Conservation (phyloP, 2,329 filamentous ascomycete genomes). For the Didymella glomerata region DNA sequence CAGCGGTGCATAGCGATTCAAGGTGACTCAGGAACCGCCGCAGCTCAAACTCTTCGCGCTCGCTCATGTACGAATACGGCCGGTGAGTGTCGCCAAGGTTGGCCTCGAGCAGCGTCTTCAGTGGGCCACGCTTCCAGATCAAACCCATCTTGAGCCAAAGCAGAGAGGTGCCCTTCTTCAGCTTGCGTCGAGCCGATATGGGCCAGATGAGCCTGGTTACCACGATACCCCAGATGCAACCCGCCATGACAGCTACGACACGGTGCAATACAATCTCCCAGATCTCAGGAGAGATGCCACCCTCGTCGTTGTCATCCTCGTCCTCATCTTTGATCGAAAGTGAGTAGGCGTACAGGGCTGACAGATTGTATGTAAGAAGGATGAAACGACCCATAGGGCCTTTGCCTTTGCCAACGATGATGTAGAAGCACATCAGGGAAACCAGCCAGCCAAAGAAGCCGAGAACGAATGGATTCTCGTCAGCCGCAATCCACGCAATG, state of each 20-base stretch:
- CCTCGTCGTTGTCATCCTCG: slow-evolving; percentile 79
- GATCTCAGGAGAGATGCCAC: slow-evolving; percentile 83
- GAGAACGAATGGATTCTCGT: slow-evolving; percentile 77
- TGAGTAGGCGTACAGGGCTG: slow-evolving; percentile 92
- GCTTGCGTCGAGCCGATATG: slow-evolving; percentile 85
- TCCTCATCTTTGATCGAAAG: slow-evolving; percentile 81
- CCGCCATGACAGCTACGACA: slow-evolving; percentile 83
- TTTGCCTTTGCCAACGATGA: slow-evolving; percentile 84
- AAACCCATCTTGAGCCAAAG: slow-evolving; percentile 94
- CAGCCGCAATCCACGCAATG: slow-evolving; percentile 77
- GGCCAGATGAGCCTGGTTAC: slow-evolving; percentile 92
- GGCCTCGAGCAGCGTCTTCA: slow-evolving; percentile 70
- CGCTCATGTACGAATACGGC: slow-evolving; percentile 75
- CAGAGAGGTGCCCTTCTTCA: slow-evolving; percentile 88
- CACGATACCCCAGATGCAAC: slow-evolving; percentile 91
- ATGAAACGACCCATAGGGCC: slow-evolving; percentile 93
- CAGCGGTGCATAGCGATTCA: slow-evolving; percentile 75
- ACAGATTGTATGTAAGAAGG: slow-evolving; percentile 94
- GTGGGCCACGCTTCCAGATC: slow-evolving; percentile 93
- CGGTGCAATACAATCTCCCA: slow-evolving; percentile 87
- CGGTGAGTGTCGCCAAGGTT: slow-evolving; percentile 34
- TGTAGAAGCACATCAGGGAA: slow-evolving; percentile 84
- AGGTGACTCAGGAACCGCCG: slow-evolving; percentile 80
- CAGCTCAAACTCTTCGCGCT: slow-evolving; percentile 86
- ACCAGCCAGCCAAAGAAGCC: slow-evolving; percentile 83